Conservation (phyloP, 2,329 filamentous ascomycete genomes). For the Decorospora gaudefroyi region DNA sequence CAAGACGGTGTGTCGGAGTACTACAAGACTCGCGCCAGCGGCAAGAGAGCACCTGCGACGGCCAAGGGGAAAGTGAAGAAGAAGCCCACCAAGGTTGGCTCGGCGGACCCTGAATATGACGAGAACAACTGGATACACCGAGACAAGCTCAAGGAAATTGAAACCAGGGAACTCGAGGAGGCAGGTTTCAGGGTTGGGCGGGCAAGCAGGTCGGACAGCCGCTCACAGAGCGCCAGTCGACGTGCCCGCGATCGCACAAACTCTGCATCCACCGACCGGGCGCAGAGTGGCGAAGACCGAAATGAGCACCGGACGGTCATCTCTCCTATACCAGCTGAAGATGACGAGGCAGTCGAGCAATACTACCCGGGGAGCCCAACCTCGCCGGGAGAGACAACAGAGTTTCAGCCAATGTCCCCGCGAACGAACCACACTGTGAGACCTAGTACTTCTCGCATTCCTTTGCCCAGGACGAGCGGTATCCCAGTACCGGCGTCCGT, state of each 20-base stretch:
- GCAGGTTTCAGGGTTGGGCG: conserved; percentile 68
- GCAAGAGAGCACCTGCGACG: conserved; percentile 19
- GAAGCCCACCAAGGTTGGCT: conserved; percentile 27
- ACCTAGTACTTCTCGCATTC: conserved; percentile 75
- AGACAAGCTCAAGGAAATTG: conserved; percentile 80
- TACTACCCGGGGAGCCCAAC: conserved; percentile 69
- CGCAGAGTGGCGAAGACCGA: conserved; percentile 35
- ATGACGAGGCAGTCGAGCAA: conserved; percentile 46
- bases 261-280: conserved; percentile 36
- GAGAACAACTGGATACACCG: conserved; percentile 83
- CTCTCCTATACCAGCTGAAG: conserved; percentile 50
- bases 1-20: conserved; percentile 56
- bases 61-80: conserved; percentile 36
- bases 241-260: conserved; percentile 38
- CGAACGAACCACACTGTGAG: conserved; percentile 56
- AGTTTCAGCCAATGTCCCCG: conserved; percentile 52
- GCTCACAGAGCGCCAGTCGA: conserved; percentile 40
- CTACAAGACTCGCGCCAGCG: conserved; percentile 42
- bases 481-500: conserved; percentile 72
- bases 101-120: conserved; percentile 49
- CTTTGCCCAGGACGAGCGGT: conserved; percentile 78
- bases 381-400: conserved; percentile 75
- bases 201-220: conserved; percentile 45
- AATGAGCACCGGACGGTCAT: conserved; percentile 38
- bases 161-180: conserved; percentile 78